Percentiles rank a stretch among this genome's conserved stretches.
Conservation (phyloP, 2,329 filamentous ascomycete species). For the Aspergillus fumigatiaffinis region DNA sequence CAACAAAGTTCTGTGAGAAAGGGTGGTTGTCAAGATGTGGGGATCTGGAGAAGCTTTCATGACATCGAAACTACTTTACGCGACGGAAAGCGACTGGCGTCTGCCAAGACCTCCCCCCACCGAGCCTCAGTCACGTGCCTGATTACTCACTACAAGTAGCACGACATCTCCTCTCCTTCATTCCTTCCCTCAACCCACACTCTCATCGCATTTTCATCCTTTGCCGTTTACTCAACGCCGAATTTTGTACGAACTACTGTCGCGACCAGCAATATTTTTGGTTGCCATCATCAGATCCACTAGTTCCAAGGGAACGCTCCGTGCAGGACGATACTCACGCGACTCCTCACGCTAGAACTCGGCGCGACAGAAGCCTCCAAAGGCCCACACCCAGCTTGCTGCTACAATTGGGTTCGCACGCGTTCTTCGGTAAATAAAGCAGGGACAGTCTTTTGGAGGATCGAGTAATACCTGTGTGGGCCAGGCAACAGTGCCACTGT, state of each 20-base stretch:
- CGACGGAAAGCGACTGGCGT: constrained; percentile 17
- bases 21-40: constrained; percentile 12
- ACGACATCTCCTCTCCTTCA: neutral
- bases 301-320: neutral
- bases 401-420: constrained; percentile 14
- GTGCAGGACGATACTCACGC: neutral
- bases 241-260: neutral
- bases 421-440: constrained; percentile 16
- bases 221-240: neutral
- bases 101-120: constrained; percentile 17
- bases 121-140: constrained; percentile 19
- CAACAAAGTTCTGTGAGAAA: neutral
- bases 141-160: constrained; percentile 10
- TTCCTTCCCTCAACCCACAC: constrained; percentile 1
- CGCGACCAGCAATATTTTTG: neutral
- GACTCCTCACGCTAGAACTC: constrained; percentile 3
- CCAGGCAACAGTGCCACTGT: constrained; percentile 25
- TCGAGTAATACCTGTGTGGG: constrained; percentile 33
- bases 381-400: constrained; percentile 13
- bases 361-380: constrained; percentile 25
- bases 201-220: constrained; percentile 1
- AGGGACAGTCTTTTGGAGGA: constrained; percentile 19
- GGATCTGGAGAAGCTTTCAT: constrained; percentile 20
- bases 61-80: constrained; percentile 13
- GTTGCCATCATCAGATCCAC: neutral